phyloP scores from a whole-genome alignment of 257 asterid species.

The Solanum gracilifrons region DNA sequence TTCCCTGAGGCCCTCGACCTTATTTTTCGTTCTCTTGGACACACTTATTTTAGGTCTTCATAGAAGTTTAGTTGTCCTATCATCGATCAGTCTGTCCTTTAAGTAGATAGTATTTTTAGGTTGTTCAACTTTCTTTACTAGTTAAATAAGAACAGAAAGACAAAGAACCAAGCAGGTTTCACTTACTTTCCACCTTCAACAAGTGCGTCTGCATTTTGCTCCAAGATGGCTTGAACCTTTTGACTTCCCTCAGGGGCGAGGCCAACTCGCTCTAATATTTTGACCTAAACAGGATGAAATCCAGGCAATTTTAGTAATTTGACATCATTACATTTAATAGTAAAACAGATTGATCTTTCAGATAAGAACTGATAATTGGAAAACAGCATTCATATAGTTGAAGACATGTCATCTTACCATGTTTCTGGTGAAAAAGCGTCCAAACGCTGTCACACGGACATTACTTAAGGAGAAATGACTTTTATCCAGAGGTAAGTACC shows the following conservation, averaged over 20 bases:
- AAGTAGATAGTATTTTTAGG: neutral
- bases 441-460: conserved; percentile 2
- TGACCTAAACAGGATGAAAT: conserved; percentile 1
- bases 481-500: conserved; percentile 7
- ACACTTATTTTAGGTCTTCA: neutral
- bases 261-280: neutral
- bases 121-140: neutral
- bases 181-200: conserved; percentile 7
- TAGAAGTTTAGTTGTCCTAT: neutral
- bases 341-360: neutral
- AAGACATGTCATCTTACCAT: neutral
- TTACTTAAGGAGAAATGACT: neutral
- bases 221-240: conserved; percentile 6
- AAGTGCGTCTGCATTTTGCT: conserved; percentile 4
- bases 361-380: neutral
- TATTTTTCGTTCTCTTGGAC: neutral
- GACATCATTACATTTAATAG: neutral
- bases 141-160: neutral
- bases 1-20: neutral
- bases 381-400: neutral
- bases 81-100: neutral
- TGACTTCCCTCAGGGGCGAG: conserved; percentile 4
- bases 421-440: conserved; percentile 8
- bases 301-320: neutral
- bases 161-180: neutral